Percentiles rank a stretch among this genome's conserved stretches.
Evolutionary conservation across 306 rosid species (phyloP).

Genomic region (Trifolium repens): DNA sequence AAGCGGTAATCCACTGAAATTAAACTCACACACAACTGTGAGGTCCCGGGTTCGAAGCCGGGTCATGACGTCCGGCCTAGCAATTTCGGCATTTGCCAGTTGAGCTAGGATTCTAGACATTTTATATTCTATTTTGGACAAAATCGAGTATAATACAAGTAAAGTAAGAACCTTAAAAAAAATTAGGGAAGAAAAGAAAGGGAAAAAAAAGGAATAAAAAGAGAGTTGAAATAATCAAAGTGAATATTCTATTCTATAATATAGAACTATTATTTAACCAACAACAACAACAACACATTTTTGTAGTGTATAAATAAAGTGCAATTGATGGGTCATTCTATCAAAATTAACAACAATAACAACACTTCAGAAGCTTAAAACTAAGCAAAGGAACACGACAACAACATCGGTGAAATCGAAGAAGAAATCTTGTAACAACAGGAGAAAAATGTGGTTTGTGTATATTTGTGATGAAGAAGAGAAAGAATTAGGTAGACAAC

Average conservation of each 20-base stretch:
- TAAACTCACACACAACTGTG: no score
- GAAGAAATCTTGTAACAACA: background rate
- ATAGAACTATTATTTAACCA: background rate
- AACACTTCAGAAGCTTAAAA: background rate
- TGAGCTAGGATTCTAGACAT: no score
- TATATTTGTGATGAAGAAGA: slow-evolving; percentile 69
- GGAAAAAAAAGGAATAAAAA: background rate
- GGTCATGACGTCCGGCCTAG: no score
- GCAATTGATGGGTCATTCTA: background rate
- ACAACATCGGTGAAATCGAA: background rate
- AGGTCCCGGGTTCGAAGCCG: no score
- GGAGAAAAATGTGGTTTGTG: slow-evolving; percentile 64
- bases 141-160: background rate
- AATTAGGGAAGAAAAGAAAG: background rate
- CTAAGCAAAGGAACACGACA: background rate
- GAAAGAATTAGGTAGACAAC: slow-evolving; percentile 73
- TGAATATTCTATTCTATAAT: slow-evolving; percentile 37
- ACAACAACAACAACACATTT: background rate
- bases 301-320: background rate
- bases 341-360: background rate
- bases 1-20: no score
- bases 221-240: background rate
- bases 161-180: background rate
- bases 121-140: no score
- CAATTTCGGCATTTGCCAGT: fast-evolving